Percentiles rank a stretch among this genome's conserved stretches.
These are phyloP conservation scores for Lactifluus echinatus DNA, from an alignment of 768 basidiomycete species.

Conservation along the genomic window DNA sequence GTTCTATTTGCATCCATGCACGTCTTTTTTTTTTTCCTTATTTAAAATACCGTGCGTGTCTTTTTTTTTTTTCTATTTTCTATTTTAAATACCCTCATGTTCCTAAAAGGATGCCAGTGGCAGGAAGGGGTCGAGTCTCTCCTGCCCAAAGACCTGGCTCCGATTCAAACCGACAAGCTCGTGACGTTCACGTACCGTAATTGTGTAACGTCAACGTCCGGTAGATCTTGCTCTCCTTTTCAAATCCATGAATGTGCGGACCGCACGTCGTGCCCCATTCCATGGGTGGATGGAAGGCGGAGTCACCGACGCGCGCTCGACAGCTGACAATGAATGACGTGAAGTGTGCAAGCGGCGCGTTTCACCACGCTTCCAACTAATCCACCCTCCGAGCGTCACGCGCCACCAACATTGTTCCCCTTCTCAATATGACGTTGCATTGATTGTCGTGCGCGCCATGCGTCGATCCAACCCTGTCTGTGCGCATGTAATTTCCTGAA, in stretches of 20 bases:
- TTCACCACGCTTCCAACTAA: background rate
- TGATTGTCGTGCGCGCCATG: background rate
- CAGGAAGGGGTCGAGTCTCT: background rate
- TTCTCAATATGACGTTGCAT: background rate
- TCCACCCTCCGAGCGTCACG: slow-evolving; percentile 7
- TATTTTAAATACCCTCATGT: background rate
- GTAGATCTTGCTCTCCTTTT: background rate
- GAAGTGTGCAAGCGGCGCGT: slow-evolving; percentile 3
- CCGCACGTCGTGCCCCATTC: background rate
- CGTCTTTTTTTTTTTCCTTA: background rate
- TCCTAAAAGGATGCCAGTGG: background rate
- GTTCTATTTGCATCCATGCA: too few species aligned
- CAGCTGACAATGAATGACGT: slow-evolving; percentile 6
- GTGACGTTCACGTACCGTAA: background rate
- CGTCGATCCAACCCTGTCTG: background rate
- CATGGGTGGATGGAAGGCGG: background rate
- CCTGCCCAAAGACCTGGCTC: slow-evolving; percentile 3
- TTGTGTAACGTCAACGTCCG: background rate
- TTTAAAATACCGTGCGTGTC: background rate
- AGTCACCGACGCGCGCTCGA: background rate
- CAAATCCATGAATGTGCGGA: background rate
- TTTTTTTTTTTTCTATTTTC: background rate
- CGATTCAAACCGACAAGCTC: background rate
- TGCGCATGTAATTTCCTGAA: background rate
- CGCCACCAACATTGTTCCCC: background rate